A percentile compares a stretch with the other conserved stretches of the same genome.
Conservation (phyloP, 2,329 filamentous ascomycete species). For the Paraphoma chrysanthemicola region DNA sequence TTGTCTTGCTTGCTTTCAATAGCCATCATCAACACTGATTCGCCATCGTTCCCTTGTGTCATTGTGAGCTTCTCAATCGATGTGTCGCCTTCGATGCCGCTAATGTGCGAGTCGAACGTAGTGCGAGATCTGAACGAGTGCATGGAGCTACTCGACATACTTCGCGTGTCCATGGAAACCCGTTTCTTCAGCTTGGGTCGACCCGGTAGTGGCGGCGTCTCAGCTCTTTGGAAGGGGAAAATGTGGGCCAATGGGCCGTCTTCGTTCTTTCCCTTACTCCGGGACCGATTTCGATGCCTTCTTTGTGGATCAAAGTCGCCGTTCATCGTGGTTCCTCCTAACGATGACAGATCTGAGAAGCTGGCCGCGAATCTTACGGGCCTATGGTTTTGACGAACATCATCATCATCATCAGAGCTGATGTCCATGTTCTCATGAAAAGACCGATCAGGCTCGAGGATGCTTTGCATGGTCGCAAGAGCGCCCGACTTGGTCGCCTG, state of each 20-base stretch:
- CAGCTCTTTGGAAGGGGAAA: slow-evolving; percentile 82
- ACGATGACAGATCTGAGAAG: slow-evolving; percentile 34
- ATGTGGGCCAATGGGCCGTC: slow-evolving; percentile 74
- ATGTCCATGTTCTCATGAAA: slow-evolving; percentile 42
- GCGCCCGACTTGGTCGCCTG: slow-evolving; percentile 82
- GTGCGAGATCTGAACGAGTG: slow-evolving; percentile 83
- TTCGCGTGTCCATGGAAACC: slow-evolving; percentile 89
- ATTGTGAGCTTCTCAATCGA: slow-evolving; percentile 80
- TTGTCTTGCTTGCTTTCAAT: slow-evolving; percentile 68
- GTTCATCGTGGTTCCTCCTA: slow-evolving; percentile 37
- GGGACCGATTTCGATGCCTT: slow-evolving; percentile 28
- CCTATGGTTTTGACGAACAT: slow-evolving; percentile 25
- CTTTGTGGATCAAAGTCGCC: slow-evolving; percentile 32
- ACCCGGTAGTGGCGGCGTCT: slow-evolving; percentile 54
- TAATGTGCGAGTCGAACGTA: slow-evolving; percentile 69
- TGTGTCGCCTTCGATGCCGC: slow-evolving; percentile 82
- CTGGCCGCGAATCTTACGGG: slow-evolving; percentile 44
- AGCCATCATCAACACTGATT: slow-evolving; percentile 74
- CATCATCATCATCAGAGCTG: slow-evolving; percentile 38
- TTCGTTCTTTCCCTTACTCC: slow-evolving; percentile 23
- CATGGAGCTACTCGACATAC: slow-evolving; percentile 84
- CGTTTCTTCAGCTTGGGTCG: slow-evolving; percentile 70
- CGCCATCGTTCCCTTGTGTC: slow-evolving; percentile 73
- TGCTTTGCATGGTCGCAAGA: slow-evolving; percentile 73
- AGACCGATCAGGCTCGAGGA: slow-evolving; percentile 74